These are phyloP conservation scores for Fusarium euwallaceae DNA, from an alignment of 2,329 filamentous ascomycete species.

Conservation along the genomic window DNA sequence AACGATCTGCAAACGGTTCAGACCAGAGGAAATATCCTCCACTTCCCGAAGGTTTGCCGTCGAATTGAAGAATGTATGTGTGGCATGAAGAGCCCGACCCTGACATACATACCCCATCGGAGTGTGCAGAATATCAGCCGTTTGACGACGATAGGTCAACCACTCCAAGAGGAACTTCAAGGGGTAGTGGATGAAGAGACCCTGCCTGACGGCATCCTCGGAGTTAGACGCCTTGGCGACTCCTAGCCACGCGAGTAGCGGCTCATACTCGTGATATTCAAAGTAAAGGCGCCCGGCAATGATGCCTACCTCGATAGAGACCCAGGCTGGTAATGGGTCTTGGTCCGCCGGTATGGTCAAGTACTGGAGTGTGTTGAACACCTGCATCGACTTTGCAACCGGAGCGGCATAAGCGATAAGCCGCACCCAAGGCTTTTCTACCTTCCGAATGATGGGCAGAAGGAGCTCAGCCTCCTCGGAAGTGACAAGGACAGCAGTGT, in stretches of 20 bases:
- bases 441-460: slow-evolving; percentile 58
- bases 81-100: slow-evolving; percentile 58
- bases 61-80: slow-evolving; percentile 65
- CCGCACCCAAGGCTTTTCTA: slow-evolving; percentile 48
- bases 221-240: neutral
- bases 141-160: slow-evolving; percentile 65
- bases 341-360: slow-evolving; percentile 60
- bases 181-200: slow-evolving; percentile 42
- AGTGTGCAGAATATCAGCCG: slow-evolving; percentile 68
- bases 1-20: neutral
- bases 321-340: slow-evolving; percentile 63
- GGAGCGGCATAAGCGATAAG: slow-evolving; percentile 72
- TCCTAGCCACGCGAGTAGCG: slow-evolving; percentile 51
- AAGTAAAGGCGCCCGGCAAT: slow-evolving; percentile 73
- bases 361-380: slow-evolving; percentile 68
- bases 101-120: slow-evolving; percentile 69
- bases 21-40: neutral
- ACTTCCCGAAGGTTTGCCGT: neutral
- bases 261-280: slow-evolving; percentile 60
- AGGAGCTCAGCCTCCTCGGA: slow-evolving; percentile 73
- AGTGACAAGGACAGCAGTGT: slow-evolving; percentile 68
- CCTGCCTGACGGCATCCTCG: neutral
- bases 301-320: slow-evolving; percentile 70
- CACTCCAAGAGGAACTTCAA: slow-evolving; percentile 67
- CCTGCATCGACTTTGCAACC: slow-evolving; percentile 69